Conservation (phyloP, 1,139 yeast species). For the Hanseniaspora gamundiae region DNA sequence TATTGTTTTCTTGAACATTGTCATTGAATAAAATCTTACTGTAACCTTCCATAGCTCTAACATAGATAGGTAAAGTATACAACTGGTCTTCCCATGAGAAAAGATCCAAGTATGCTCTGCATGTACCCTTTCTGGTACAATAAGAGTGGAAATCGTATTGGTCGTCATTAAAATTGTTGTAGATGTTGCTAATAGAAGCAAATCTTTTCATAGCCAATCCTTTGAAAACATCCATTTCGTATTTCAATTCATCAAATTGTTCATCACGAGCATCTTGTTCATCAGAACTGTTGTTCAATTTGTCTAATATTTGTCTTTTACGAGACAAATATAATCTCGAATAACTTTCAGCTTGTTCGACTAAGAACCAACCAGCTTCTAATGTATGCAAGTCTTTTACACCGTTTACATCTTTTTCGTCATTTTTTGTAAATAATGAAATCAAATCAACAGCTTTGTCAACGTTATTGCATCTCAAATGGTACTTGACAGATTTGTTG, state of each 20-base stretch:
- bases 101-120: constrained; percentile 68
- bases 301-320: constrained; percentile 23
- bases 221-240: constrained; percentile 32
- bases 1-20: not conserved
- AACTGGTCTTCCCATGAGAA: constrained; percentile 71
- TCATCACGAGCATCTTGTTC: constrained; percentile 18
- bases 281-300: constrained; percentile 21
- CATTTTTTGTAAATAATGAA: constrained; percentile 76
- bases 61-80: constrained; percentile 56
- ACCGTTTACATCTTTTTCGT: constrained; percentile 56
- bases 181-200: constrained; percentile 52
- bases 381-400: constrained; percentile 76
- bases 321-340: constrained; percentile 29
- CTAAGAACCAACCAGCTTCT: constrained; percentile 86
- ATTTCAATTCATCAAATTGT: constrained; percentile 17
- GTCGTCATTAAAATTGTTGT: constrained; percentile 62
- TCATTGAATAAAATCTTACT: not conserved
- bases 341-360: constrained; percentile 80
- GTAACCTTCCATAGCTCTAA: constrained; percentile 51
- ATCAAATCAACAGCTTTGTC: constrained; percentile 67
- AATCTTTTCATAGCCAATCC: constrained; percentile 79
- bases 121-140: constrained; percentile 84
- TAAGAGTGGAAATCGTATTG: constrained; percentile 93
- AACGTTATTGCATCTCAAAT: constrained; percentile 63
- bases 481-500: constrained; percentile 77